Evolutionary conservation across 768 basidiomycete genomes (phyloP), one percentile per base, ranked within the genome.

Genomic region (Neoboletus magnificus): DNA sequence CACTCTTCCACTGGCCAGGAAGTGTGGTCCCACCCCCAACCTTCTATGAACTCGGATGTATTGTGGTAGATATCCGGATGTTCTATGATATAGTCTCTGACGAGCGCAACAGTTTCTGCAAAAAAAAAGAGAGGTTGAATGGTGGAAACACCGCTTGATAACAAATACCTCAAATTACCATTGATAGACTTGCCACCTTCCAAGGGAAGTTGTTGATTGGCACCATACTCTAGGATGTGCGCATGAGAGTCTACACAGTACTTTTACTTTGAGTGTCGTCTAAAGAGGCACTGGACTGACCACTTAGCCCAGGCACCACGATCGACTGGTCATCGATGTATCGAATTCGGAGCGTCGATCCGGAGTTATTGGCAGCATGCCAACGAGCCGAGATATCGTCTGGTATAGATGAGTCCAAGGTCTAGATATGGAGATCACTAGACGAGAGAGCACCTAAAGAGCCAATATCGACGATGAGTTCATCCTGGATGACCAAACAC

Each of bases 1-100:
- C 86, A 92, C 22, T 74, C 72, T 30, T 74, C 69, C 20, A 67
- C 67, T 9, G 79, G 74, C 88, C 88, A 90, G 50, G 79, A 72
- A 1, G 91, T 95, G 70, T 96, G 94, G 68, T 96, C 91, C 93
- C 94, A 96, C 1, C 93, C 94, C 66, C 88, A 83, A 3, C 92
- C 92, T 52, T 84, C 80, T 16, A 96, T 79, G 68, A 85, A 84
- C 59, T 77, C 80, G 22, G 80, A 76, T 15, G 73, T 79, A 66
- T 91, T 80, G 20, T 74, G 72, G 22, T 74, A 68, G n/a, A 87
- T 70, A 40, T 85, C 84, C 0, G 79, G 79, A 57, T 83, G 78
- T 10, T 76, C 68, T 12, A 82, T 69, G 51, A 93, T 83, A 69
- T 82, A 87, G 22, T 79, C 66, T 49, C 79, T 78, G 36, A 92